A percentile compares a stretch with the other conserved stretches of the same genome.
phyloP scores from a whole-genome alignment of 805 yeast species.

The Saturnispora hagleri region DNA sequence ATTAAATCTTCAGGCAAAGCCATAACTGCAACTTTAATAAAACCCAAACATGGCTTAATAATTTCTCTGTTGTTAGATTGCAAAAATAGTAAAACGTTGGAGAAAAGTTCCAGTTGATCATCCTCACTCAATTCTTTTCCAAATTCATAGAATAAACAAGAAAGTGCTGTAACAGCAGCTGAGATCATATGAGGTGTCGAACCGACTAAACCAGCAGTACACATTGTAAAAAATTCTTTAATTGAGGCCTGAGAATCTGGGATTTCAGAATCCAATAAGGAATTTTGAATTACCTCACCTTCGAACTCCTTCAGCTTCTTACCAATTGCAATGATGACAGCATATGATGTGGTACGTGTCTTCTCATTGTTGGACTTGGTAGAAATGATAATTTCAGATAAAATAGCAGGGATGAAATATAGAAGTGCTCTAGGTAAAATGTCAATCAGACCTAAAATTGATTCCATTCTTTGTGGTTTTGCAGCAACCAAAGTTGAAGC shows the following conservation, averaged over 20 bases:
- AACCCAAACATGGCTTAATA: conserved; percentile 90
- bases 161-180: conserved; percentile 86
- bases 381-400: conserved; percentile 82
- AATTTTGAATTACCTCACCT: conserved; percentile 59
- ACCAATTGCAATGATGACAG: conserved; percentile 72
- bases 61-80: conserved; percentile 89
- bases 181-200: conserved; percentile 92
- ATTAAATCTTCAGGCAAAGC: conserved; percentile 74
- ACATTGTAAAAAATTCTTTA: conserved; percentile 82
- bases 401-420: conserved; percentile 68
- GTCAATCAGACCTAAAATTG: conserved; percentile 52
- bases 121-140: conserved; percentile 52
- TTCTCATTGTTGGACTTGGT: conserved; percentile 92
- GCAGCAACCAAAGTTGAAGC: conserved; percentile 60
- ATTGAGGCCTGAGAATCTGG: conserved; percentile 63
- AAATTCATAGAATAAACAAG: conserved; percentile 83
- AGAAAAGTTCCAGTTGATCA: conserved; percentile 61
- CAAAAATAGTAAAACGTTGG: conserved; percentile 82
- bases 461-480: conserved; percentile 67
- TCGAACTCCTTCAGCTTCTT: conserved; percentile 47
- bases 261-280: conserved; percentile 48
- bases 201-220: conserved; percentile 94
- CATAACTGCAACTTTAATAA: conserved; percentile 80
- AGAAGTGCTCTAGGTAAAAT: conserved; percentile 56
- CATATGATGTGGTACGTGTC: conserved; percentile 74